phyloP scores from a whole-genome alignment of 495 filamentous ascomycete genomes.

The Aspergillus funiculosus region DNA sequence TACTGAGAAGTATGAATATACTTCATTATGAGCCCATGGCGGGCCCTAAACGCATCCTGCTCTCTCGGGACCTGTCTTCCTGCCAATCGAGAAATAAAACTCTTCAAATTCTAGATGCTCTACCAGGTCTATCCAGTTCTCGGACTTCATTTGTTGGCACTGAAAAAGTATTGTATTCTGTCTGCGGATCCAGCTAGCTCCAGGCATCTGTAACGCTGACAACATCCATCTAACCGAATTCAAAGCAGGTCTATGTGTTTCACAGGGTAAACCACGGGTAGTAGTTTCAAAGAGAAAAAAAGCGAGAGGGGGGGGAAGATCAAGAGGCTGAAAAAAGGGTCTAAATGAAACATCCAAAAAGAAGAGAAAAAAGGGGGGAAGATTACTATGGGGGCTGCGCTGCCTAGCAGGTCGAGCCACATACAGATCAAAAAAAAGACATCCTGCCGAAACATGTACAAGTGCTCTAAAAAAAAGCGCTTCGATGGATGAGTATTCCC shows the following conservation, averaged over 20 bases:
- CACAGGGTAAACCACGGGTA: conserved; percentile 3
- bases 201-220: conserved; percentile 18
- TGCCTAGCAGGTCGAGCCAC: conserved; percentile 14
- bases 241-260: conserved; percentile 18
- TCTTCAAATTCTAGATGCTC: too few species aligned
- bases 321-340: conserved; percentile 2
- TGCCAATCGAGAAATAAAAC: too few species aligned
- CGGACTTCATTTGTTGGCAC: too few species aligned
- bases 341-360: conserved; percentile 18
- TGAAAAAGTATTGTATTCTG: conserved; percentile 13
- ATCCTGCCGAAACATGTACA: conserved; percentile 26
- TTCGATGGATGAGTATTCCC: conserved; percentile 15
- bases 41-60: too few species aligned
- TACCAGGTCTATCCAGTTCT: too few species aligned
- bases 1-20: too few species aligned
- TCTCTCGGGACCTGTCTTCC: too few species aligned
- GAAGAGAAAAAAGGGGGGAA: conserved; percentile 11
- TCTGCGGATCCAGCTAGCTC: conserved; percentile 17
- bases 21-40: too few species aligned
- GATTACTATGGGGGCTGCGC: conserved; percentile 11
- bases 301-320: conserved; percentile 9
- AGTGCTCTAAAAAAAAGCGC: conserved; percentile 21
- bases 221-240: conserved; percentile 14
- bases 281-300: conserved; percentile 15
- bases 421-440: conserved; percentile 17